Evolutionary conservation across 2,329 filamentous ascomycete genomes (phyloP), one percentile per base, ranked within the genome.

Genomic region (Colletotrichum noveboracense): DNA sequence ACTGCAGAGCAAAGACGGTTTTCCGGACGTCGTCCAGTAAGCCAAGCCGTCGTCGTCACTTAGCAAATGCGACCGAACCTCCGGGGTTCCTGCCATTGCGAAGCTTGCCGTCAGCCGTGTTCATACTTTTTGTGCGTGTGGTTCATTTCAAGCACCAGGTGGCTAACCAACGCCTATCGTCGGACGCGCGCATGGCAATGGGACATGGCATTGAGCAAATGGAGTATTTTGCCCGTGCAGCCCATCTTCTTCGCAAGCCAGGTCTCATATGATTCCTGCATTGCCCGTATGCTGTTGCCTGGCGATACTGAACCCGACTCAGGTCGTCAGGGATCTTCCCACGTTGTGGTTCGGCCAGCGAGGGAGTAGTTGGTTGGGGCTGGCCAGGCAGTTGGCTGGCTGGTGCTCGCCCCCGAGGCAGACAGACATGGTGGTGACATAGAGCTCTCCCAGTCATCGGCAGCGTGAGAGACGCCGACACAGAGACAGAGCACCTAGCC

Each of bases 231-330:
- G 32, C 13, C 55, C 61, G 34, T 38, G 52, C 66, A 48, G 12
- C 13, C 58, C 52, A 24, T 32, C 26, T 60, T 69, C 52, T 36
- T 38, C 55, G 66, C 55, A 43, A 43, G 32, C 5, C 68, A 65
- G 48, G 71, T 71, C 71, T 74, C 71, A 70, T 34, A 52, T 70
- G 60, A 70, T 74, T 74, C 71, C 71, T 74, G 66, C 71, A 28
- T 34, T 32, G 52, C 64, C 71, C 30, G 26, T 60, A 61, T 66
- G 34, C 60, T 75, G 72, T 62, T 71, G 68, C 68, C 72, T 71
- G 62, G 72, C 68, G 67, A 26, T 55, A 14, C 32, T 13, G 21
- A n/a, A 34, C 48, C 34, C 66, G 72, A 75, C 52, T 55, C 62
- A 58, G 68, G 14, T 28, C 30, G 43, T 38, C 52, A 66, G 52